A percentile compares a stretch with the other conserved stretches of the same genome.
phyloP scores from a whole-genome alignment of 768 basidiomycete genomes.

The Phlebiopsis gigantea region DNA sequence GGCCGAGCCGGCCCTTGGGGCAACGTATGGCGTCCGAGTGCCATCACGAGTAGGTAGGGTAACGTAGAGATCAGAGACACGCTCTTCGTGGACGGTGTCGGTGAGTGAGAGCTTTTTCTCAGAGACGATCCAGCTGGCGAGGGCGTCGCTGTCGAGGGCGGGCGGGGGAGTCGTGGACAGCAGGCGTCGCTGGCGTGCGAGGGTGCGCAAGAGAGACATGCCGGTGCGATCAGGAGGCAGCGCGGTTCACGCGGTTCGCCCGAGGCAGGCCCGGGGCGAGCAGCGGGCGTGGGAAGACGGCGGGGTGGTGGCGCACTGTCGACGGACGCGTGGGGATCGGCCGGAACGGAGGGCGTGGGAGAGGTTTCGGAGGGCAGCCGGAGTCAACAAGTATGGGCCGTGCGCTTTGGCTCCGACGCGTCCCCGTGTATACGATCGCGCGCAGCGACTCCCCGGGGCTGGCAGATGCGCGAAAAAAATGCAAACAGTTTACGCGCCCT shows the following conservation, averaged over 20 bases:
- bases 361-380: neutral
- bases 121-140: constrained; percentile 51
- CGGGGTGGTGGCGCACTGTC: neutral
- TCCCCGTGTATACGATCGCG: neutral
- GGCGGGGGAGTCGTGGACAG: neutral
- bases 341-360: neutral
- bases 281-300: neutral
- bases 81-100: constrained; percentile 51
- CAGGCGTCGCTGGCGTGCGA: neutral
- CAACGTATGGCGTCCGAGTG: constrained; percentile 31
- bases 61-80: constrained; percentile 57
- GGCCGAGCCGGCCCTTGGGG: constrained; percentile 36
- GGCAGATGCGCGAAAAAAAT: neutral
- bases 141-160: constrained; percentile 16
- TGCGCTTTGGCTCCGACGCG: neutral
- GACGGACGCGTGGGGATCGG: neutral
- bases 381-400: neutral
- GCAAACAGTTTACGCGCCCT: constrained; percentile 1
- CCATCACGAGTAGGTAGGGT: constrained; percentile 74
- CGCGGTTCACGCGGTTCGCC: neutral
- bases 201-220: neutral
- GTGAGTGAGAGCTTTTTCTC: constrained; percentile 40
- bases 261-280: neutral
- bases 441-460: neutral
- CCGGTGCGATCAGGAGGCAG: neutral